Conservation (phyloP, 2,329 filamentous ascomycete genomes). For the Ophiostoma fasciatum region DNA sequence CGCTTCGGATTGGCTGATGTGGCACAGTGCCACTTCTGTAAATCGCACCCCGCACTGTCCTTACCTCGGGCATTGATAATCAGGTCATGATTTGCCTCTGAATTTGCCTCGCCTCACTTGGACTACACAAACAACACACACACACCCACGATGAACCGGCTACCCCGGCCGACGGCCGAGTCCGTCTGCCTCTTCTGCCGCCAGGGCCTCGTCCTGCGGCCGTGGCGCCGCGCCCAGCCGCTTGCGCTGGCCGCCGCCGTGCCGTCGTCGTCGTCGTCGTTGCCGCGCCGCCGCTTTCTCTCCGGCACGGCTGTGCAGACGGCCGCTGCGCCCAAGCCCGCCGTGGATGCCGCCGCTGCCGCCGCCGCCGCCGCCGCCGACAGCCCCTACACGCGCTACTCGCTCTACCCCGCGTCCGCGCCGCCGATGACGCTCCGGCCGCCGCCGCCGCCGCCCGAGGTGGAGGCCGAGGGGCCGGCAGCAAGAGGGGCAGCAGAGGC, state of each 20-base stretch:
- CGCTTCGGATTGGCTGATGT: too few relatives aligned
- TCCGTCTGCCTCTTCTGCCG: constrained; percentile 26
- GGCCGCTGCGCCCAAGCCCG: not conserved
- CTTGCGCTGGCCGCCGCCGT: constrained; percentile 12
- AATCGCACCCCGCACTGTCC: too few relatives aligned
- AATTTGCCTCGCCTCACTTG: too few relatives aligned
- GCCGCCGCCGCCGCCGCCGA: not conserved
- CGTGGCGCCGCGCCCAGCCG: constrained; percentile 23
- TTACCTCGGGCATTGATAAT: too few relatives aligned
- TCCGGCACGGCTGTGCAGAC: constrained; percentile 26
- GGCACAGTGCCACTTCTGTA: too few relatives aligned
- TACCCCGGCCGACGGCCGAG: constrained; percentile 20
- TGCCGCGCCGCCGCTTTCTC: constrained; percentile 22
- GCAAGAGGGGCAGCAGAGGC: not conserved
- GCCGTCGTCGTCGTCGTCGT: constrained; percentile 16
- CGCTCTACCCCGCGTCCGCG: constrained; percentile 3
- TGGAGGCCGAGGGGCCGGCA: not conserved
- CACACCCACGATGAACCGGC: constrained; percentile 28
- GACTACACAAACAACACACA: too few relatives aligned
- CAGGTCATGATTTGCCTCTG: too few relatives aligned
- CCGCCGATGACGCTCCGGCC: constrained; percentile 6
- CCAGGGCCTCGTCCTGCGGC: constrained; percentile 24
- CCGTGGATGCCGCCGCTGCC: not conserved
- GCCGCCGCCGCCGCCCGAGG: constrained; percentile 5
- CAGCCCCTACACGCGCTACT: constrained; percentile 9